Evolutionary conservation across 345 rosid species (phyloP), one percentile per base, ranked within the genome.

Genomic region (Erodium maritimum): DNA sequence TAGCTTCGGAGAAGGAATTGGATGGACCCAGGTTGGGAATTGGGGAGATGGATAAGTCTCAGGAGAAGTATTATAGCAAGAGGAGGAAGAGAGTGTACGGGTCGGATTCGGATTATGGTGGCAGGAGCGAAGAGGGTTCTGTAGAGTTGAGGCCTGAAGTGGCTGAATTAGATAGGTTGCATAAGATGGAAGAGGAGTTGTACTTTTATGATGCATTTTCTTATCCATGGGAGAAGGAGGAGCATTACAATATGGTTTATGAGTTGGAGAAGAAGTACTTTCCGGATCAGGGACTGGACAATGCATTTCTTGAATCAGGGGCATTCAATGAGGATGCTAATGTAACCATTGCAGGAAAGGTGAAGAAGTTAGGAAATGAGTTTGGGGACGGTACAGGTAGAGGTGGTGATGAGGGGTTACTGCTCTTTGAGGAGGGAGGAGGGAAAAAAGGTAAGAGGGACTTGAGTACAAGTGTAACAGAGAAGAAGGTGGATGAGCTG

Each of bases 171-270:
- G 63, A 78, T 59, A 77, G 91, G 69, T 65, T 89, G 63, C 97
- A 93, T 66, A 77, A 93, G 79, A 85, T 96, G 48, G 95, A 93
- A 66, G 94, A 89, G 75, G 95, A 89, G 61, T 65, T 93, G 72
- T 89, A 85, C 69, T 87, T 93, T 45, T 75, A 86, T 53, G 95
- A 93, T 63, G 34, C 91, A 3, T 87, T 93, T 74, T 85, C 95
- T 37, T 84, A 81, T 69, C 97, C 99, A 0, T 89, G 97, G 99
- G 95, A 89, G 76, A 87, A 87, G 66, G 86, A 87, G 61, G 85
- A 85, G 84, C 99, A 89, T 78, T 93, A 93, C 71, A 89, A 85
- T 80, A 89, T 87, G 99, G 95, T 87, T 59, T 83, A 85, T 79
- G 86, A 93, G 81, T 64, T 87, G 67, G 99, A 93, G 80, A 89